Base-by-base conservation (phyloP, 768 basidiomycete genomes). In the Auricularia sp. region DNA sequence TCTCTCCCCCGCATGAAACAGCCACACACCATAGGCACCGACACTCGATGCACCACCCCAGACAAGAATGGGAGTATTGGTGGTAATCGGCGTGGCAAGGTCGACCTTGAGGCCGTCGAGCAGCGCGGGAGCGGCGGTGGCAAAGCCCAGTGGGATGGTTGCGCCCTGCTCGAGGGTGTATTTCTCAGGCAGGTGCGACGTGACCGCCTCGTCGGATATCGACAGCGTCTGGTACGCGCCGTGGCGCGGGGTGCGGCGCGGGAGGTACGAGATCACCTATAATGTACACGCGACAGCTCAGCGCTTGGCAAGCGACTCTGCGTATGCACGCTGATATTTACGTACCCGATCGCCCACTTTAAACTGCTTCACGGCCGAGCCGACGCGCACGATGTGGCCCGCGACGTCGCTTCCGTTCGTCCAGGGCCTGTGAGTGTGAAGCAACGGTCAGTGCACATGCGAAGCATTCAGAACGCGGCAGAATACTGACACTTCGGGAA, bases 291-390 rank as follows among this genome's bases (percentile, higher is more conserved):
- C 29, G 29, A 29, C 29, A 29, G 29, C 29, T 29, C 29, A 29
- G 29, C 29, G 29, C 29, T 29, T 3, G 29, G 29, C 29, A 29
- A 2, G 29, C 29, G 29, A 29, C 29, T 29, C 29, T 29, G 29
- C 29, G 29, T 29, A 29, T 29, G 29, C 29, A 29, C 29, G 29
- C 2, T 29, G 29, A 29, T 29, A 29, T 29, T 29, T 29, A 62
- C 66, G 39, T 16, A 67, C 67, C n/a, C 67, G 10, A 63, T 67
- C 67, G 11, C 67, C 67, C 6, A 33, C 36, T 35, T 56, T 56
- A 65, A 67, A 65, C 54, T 67, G 51, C 7, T 65, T 65, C 24
- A 67, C 67, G 13, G 61, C 63, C 29, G 58, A 24, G 5, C 67
- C 67, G 24, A 65, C 63, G 29, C 65, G 66, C 45, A 62, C 65